phyloP scores from a whole-genome alignment of 139 green algal genomes.

The Tetraselmis striata region DNA sequence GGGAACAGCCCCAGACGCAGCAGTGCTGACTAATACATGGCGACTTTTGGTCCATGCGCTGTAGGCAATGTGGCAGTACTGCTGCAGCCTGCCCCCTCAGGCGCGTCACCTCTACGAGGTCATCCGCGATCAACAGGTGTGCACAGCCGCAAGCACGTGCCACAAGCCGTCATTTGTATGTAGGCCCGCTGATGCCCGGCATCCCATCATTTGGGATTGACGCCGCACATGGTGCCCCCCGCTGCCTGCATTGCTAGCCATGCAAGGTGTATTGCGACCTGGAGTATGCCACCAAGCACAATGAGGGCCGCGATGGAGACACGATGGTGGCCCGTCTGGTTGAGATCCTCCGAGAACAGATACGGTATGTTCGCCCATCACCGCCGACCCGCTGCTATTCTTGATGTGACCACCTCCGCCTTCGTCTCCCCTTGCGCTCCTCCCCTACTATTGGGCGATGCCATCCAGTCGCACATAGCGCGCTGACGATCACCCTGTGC shows the following conservation, averaged over 20 bases:
- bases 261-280: conserved; percentile 90
- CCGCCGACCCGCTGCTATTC: no score
- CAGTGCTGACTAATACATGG: neutral
- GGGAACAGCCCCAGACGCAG: neutral
- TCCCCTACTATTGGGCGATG: conserved; percentile 4
- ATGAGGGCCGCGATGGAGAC: conserved; percentile 49
- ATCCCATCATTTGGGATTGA: no score
- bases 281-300: conserved; percentile 54
- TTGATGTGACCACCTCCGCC: neutral
- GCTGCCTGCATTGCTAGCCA: no score
- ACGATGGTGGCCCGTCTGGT: conserved; percentile 54
- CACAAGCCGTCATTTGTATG: no score
- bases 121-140: conserved; percentile 47
- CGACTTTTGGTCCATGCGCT: neutral
- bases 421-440: neutral
- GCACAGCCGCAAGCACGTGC: no score
- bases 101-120: conserved; percentile 35
- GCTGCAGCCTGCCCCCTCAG: neutral
- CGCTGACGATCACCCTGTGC: conserved; percentile 16
- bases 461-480: no score
- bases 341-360: conserved; percentile 11
- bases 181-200: no score
- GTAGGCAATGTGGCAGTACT: neutral
- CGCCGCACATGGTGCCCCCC: no score
- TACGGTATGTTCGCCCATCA: conserved; percentile 36